Evolutionary conservation across 2,329 filamentous ascomycete species (phyloP), one percentile per base, ranked within the genome.

Genomic region (Rugonectria rugulosa): DNA sequence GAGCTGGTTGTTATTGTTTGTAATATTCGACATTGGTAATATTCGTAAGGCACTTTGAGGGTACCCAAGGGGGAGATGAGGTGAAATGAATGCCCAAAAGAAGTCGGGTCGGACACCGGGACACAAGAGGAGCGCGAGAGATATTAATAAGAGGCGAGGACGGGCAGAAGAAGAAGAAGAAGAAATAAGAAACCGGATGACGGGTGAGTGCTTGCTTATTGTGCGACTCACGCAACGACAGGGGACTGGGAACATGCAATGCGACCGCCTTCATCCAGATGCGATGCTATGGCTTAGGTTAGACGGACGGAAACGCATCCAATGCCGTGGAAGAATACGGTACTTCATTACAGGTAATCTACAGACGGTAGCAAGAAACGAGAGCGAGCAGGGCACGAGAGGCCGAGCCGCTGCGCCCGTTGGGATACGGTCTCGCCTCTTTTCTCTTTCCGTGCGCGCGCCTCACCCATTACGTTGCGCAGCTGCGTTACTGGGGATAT

Each of bases 341-440:
- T n/a, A n/a, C n/a, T n/a, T n/a, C n/a, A n/a, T n/a, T n/a, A n/a
- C n/a, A 32, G 29, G 29, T 14, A 32, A 14, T 32, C 29, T n/a
- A n/a, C n/a, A n/a, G n/a, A 32, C 10, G 29, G 10, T 6, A 14
- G 5, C 5, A 32, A 40, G 37, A 40, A 40, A 11, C 29, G 12
- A 14, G 29, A 14, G 12, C n/a, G n/a, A n/a, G n/a, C 32, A 36
- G 38, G 48, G 48, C 37, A 52, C 48, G 31, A 32, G 45, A 36
- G 51, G 43, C 51, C 43, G 37, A 24, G 45, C 52, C 27, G 38
- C 34, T 29, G n/a, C 34, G 20, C 7, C 36, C 20, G 37, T 23
- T 12, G 24, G 45, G 50, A 50, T 55, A 55, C 53, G 45, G 45
- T 46, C 43, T 34, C 43, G 29, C 11, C 43, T 17, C 41, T 31